Evolutionary conservation across 805 yeast genomes (phyloP), one percentile per base, ranked within the genome.

Genomic region (Ogataea nakhonphanomensis): DNA sequence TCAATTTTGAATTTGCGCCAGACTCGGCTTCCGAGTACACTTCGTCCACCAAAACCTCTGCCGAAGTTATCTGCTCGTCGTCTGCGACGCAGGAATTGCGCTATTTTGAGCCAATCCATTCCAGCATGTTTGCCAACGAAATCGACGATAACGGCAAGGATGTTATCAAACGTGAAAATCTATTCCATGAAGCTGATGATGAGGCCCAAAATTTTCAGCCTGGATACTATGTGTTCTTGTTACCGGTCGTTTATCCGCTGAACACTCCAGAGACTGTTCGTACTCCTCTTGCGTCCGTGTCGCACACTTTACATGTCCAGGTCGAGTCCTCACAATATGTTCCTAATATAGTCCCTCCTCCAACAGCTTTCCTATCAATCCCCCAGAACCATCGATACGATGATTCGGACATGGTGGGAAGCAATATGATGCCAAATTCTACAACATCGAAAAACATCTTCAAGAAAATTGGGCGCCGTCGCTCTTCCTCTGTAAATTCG

Each of bases 141-240:
- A 45, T 45, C 14, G 55, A 48, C 29, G 48, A 41, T 12, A 41
- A 39, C 12, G 54, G 50, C 11, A 50, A 42, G 24, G 54, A 45
- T 22, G 15, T 23, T 21, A 33, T 37, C n/a, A 41, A 33, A 23
- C 41, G 31, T n/a, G 58, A 35, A 36, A 35, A 44, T 33, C 33
- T 57, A 21, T 55, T 60, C 29, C 28, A 40, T n/a, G 33, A 37
- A 7, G 37, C 30, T 20, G 23, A 32, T 8, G 29, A 30, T 7
- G 46, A 47, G 12, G 15, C 45, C 5, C 45, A 48, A 15, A 47
- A 53, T 11, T 66, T 63, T 46, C 73, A 73, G 46, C 77, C 90
- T 1, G 95, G 95, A 15, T 74, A 80, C 49, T 84, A 84, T 53
- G 73, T 84, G 2, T 84, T 81, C 52, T 57, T 81, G 13, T 57